Evolutionary conservation across 495 filamentous ascomycete species (phyloP).

Genomic region (Lasiosphaeria hispida): DNA sequence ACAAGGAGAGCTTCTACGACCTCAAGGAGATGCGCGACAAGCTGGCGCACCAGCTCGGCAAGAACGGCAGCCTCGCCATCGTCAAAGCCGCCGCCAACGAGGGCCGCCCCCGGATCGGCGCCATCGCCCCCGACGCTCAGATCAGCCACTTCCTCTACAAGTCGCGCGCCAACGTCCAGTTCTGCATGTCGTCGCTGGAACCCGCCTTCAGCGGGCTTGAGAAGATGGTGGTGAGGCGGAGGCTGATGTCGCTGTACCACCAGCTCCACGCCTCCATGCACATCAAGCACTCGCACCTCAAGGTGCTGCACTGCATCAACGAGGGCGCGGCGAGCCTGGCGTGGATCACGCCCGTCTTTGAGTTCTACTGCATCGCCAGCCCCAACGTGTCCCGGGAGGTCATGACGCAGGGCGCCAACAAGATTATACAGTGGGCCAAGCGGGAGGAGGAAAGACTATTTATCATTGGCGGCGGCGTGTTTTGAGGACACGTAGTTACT

Average conservation of each 20-base stretch:
- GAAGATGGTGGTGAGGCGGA: slow-evolving; percentile 59
- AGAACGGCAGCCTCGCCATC: slow-evolving; percentile 68
- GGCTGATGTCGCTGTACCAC: slow-evolving; percentile 81
- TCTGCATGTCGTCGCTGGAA: slow-evolving; percentile 80
- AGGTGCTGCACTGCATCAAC: slow-evolving; percentile 75
- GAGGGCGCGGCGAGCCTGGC: slow-evolving; percentile 75
- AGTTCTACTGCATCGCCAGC: slow-evolving; percentile 91
- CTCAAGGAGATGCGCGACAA: slow-evolving; percentile 80
- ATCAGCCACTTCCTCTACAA: slow-evolving; percentile 94
- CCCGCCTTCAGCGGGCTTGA: slow-evolving; percentile 60
- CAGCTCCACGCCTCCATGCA: slow-evolving; percentile 81
- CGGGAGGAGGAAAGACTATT: slow-evolving; percentile 90
- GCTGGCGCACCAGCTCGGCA: slow-evolving; percentile 71
- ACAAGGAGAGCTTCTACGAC: slow-evolving; percentile 91
- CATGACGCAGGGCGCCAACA: slow-evolving; percentile 80
- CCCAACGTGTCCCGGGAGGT: slow-evolving; percentile 71
- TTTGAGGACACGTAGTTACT: slow-evolving; percentile 23
- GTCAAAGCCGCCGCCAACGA: slow-evolving; percentile 69
- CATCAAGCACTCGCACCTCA: slow-evolving; percentile 74
- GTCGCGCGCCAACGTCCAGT: slow-evolving; percentile 88
- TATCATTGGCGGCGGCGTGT: slow-evolving; percentile 88
- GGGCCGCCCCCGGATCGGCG: slow-evolving; percentile 63
- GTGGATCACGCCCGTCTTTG: slow-evolving; percentile 87
- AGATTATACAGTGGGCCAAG: slow-evolving; percentile 83
- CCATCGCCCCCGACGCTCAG: slow-evolving; percentile 76